Base-by-base conservation (phyloP, 495 filamentous ascomycete species). In the Penicillium cinerascens region DNA sequence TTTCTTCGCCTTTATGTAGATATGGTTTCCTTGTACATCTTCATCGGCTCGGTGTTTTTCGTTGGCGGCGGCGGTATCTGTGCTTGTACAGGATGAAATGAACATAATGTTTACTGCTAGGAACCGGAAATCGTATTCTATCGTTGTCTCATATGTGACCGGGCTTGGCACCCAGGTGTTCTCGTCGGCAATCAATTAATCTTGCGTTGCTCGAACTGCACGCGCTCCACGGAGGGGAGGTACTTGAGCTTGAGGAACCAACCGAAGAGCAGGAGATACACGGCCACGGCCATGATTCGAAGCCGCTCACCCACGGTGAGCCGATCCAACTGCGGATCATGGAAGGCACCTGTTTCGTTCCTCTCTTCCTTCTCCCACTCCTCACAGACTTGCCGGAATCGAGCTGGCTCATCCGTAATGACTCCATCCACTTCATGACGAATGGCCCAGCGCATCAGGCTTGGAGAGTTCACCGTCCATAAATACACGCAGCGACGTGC, bases 381-480 rank as follows among this genome's bases (percentile, higher is more conserved):
- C 15, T 53, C 39, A 16, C 61, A 49, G 27, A 64, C 47, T 6
- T 52, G 17, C 11, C 33, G 42, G 37, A 46, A 61, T 33, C 39
- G 43, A 15, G 37, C 69, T 0, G 81, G 81, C 39, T 85, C 72
- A 49, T 87, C 83, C 13, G 82, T 83, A 23, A 85, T 77, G 0
- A 83, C 72, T 0, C 78, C 82, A 51, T 84, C 79, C 0, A 83
- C 60, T n/a, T 62, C 59, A 11, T 75, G 64, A 20, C 70, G 66
- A 25, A 86, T 78, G 42, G 79, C 71, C 87, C 88, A 92, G 59
- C 81, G 73, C 91, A 96, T 96, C 63, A 80, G 74, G 11, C 69
- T 65, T 46, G 79, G 78, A 3, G 85, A 81, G 56, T 97, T 95
- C 18, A 95, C 88, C 0, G 92, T 96, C 92, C 92, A 97, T 1